Conservation (phyloP, 108 stramenopile genomes). For the Schizochytrium sp. region DNA sequence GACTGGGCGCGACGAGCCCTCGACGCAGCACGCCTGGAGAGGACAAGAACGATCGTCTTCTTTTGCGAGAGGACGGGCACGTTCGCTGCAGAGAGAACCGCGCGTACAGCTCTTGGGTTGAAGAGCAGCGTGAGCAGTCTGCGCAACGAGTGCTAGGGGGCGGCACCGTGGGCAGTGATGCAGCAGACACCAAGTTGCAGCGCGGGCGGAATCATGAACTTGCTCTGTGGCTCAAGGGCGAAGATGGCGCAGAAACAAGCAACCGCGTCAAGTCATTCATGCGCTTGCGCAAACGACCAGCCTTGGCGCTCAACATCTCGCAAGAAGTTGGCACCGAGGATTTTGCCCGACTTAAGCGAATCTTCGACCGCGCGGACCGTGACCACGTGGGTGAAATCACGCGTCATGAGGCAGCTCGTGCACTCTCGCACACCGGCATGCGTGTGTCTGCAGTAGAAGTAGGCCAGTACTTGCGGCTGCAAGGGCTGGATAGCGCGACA, state of each 20-base stretch:
- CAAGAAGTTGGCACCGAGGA: neutral
- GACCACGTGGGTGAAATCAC: neutral
- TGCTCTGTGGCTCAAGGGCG: neutral
- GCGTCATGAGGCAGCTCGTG: neutral
- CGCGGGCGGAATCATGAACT: neutral
- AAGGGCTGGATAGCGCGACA: neutral
- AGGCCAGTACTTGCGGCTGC: neutral
- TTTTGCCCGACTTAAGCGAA: neutral
- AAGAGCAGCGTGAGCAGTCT: neutral
- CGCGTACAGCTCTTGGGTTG: neutral
- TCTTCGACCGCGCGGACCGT: neutral
- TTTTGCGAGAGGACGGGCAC: neutral
- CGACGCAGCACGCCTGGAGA: neutral
- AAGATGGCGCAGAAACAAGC: neutral
- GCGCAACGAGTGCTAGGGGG: neutral
- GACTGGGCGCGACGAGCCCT: neutral
- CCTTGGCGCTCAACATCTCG: neutral
- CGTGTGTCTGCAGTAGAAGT: neutral
- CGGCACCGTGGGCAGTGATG: neutral
- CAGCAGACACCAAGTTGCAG: no score
- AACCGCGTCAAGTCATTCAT: neutral
- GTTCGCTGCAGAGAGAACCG: neutral
- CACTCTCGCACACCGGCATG: neutral
- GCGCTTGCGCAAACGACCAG: neutral
- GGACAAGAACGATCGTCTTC: neutral